Evolutionary conservation across 495 filamentous ascomycete species (phyloP), one percentile per base, ranked within the genome.

Genomic region (Lophium mytilinum): DNA sequence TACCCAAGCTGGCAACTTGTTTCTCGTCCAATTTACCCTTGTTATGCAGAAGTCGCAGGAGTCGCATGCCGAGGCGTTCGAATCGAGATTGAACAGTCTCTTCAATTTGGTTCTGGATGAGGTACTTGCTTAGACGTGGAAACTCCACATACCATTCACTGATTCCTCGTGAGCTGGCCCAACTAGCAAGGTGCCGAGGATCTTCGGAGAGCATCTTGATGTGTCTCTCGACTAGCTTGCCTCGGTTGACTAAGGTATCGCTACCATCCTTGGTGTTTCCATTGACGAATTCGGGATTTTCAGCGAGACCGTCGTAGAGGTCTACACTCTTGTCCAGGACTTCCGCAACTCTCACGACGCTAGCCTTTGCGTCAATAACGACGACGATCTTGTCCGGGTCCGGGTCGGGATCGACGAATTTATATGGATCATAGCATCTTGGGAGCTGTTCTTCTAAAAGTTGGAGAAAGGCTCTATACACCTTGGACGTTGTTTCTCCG

Each of bases 11-110:
- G 33, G 84, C 80, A 9, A 96, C 72, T 39, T 83, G 82, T 66
- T 93, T 95, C 68, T 99, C 93, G 57, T 96, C 91, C 14, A 96
- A 74, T 69, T 92, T 94, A 19, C 93, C 94, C 63, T 90, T 88
- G 49, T 83, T 83, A 41, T 85, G 80, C 14, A 97, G 80, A 39
- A 97, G 87, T 24, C 87, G 85, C 45, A 88, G 75, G 4, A 97
- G 76, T 4, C 91, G 87, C 4, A 86, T 75, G 3, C 88, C 90
- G 47, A 83, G 75, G 15, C 79, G 76, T n/a, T 87, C 90, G 52
- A 86, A 90, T 7, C 83, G 80, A 12, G 87, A 78, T 46, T 84
- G 79, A 43, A 96, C 82, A 21, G 87, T 83, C 30, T 80, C 80
- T 62, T 95, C 88, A 9, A 97, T 71, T 68, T 96, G 88, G 15